A percentile compares a stretch with the other conserved stretches of the same genome.
Evolutionary conservation across 1,139 yeast genomes (phyloP).

Genomic region (Citeromyces hawaiiensis): DNA sequence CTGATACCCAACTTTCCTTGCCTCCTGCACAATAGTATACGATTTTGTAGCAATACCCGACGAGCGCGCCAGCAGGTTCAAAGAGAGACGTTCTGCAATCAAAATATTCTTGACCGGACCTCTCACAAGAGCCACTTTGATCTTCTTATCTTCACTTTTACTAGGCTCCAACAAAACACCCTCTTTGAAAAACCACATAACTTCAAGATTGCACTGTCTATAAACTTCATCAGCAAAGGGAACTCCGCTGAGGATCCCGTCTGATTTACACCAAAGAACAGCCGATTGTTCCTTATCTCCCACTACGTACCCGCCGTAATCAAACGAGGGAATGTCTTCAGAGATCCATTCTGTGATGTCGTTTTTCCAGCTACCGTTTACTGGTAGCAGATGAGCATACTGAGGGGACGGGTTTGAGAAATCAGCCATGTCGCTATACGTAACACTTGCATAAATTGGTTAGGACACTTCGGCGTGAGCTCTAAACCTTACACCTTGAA

Average conservation of each 20-base stretch:
- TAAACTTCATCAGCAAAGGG: constrained; percentile 87
- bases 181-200: constrained; percentile 63
- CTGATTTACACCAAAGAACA: constrained; percentile 67
- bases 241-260: constrained; percentile 75
- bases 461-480: no score
- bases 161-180: constrained; percentile 48
- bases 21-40: constrained; percentile 39
- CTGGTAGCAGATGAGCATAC: constrained; percentile 50
- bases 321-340: constrained; percentile 91
- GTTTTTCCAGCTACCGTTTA: constrained; percentile 66
- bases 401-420: constrained; percentile 15
- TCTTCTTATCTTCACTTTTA: constrained; percentile 32
- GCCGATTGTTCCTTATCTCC: constrained; percentile 65
- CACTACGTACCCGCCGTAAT: constrained; percentile 91
- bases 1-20: constrained; percentile 57
- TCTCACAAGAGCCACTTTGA: constrained; percentile 62
- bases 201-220: constrained; percentile 55
- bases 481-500: no score
- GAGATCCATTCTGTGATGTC: constrained; percentile 62
- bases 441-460: no score
- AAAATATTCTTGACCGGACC: constrained; percentile 75
- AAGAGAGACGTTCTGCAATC: constrained; percentile 76
- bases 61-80: constrained; percentile 69
- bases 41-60: constrained; percentile 89
- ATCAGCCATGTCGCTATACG: background rate